A percentile compares a stretch with the other conserved stretches of the same genome.
These are phyloP conservation scores for Picochlorum sp. DNA, from an alignment of 139 green algal genomes.

Conservation along the genomic window DNA sequence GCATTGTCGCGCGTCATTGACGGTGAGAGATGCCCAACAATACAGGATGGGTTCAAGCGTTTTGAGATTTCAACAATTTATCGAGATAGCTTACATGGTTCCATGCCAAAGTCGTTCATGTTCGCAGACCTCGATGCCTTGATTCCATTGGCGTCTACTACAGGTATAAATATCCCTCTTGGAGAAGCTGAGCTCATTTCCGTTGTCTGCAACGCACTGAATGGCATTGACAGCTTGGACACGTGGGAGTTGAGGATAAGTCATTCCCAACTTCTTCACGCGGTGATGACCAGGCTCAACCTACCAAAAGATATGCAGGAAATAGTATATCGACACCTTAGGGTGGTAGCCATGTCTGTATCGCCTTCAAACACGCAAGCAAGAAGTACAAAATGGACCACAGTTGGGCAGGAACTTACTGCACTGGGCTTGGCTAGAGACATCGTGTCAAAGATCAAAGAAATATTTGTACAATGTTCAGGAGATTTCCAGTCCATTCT, in stretches of 20 bases:
- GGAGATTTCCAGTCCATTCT: constrained; percentile 18
- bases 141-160: constrained; percentile 23
- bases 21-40: background rate
- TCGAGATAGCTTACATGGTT: background rate
- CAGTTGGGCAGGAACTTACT: constrained; percentile 48
- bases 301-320: constrained; percentile 25
- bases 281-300: constrained; percentile 1
- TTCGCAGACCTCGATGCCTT: constrained; percentile 68
- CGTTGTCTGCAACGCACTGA: constrained; percentile 20
- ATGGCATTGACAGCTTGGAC: constrained; percentile 22
- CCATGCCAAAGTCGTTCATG: constrained; percentile 41
- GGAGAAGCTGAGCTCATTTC: constrained; percentile 40
- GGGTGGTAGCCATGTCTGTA: constrained; percentile 20
- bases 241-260: constrained; percentile 35
- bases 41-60: constrained; percentile 42
- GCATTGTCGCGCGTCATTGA: constrained; percentile 37
- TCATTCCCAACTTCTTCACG: constrained; percentile 17
- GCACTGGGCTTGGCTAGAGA: constrained; percentile 45
- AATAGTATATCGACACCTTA: constrained; percentile 39
- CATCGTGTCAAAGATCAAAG: constrained; percentile 41
- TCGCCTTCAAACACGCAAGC: constrained; percentile 23
- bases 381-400: constrained; percentile 40
- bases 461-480: constrained; percentile 45
- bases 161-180: constrained; percentile 5
- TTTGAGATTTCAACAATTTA: constrained; percentile 53